A percentile compares a stretch with the other conserved stretches of the same genome.
Evolutionary conservation across 2,329 filamentous ascomycete species (phyloP).

Genomic region (Fusarium sp.): DNA sequence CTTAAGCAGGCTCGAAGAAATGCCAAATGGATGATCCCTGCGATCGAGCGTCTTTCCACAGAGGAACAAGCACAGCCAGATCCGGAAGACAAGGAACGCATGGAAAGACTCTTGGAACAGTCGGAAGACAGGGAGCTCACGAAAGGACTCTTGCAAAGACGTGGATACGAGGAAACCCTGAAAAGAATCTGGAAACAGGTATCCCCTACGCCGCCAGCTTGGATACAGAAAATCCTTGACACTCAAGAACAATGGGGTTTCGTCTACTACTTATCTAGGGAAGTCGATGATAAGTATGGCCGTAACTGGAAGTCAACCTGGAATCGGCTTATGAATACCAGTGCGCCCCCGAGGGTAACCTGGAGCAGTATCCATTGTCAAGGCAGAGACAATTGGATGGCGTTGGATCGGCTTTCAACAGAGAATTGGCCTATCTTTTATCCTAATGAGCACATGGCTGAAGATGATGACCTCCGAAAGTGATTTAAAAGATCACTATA

Average conservation of each 20-base stretch:
- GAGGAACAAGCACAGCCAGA: conserved; percentile 1
- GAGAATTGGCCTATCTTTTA: conserved; percentile 26
- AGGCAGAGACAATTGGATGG: neutral
- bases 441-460: conserved; percentile 5
- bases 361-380: conserved; percentile 10
- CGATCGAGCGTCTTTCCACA: conserved; percentile 5
- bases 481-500: conserved; percentile 1
- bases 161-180: neutral
- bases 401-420: neutral
- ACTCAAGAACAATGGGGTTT: conserved; percentile 21
- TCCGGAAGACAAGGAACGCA: conserved; percentile 3
- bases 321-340: neutral
- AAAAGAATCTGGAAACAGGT: conserved; percentile 17
- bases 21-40: conserved; percentile 30
- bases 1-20: conserved; percentile 25
- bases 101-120: neutral
- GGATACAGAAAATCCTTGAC: conserved; percentile 21
- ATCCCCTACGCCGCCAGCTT: conserved; percentile 29
- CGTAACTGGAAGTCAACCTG: conserved; percentile 13
- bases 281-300: conserved; percentile 8
- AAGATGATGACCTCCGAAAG: conserved; percentile 22
- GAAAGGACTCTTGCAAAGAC: neutral
- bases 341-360: neutral
- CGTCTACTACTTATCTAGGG: conserved; percentile 26
- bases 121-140: neutral